Evolutionary conservation across 441 rosid genomes (phyloP).

Genomic region (Eutrema salsugineum): DNA sequence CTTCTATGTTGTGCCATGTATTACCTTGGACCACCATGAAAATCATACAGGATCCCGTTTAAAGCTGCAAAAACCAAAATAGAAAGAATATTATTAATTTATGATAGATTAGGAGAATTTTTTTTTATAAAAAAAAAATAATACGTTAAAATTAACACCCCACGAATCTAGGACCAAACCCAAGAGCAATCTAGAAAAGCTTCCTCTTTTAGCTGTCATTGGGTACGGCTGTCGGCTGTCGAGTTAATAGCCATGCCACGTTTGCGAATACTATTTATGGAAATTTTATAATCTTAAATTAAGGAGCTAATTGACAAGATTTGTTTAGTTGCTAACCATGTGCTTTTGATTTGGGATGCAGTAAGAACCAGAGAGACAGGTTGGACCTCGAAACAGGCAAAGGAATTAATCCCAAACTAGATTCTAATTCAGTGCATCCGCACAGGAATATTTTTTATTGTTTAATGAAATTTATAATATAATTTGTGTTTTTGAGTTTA

Average conservation of each 20-base stretch:
- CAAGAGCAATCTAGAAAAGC: constrained; percentile 35
- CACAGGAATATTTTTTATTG: too few species aligned
- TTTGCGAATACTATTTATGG: not conserved
- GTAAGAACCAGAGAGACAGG: constrained; percentile 30
- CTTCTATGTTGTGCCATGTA: constrained; percentile 34
- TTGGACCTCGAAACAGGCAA: constrained; percentile 33
- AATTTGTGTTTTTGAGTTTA: too few species aligned
- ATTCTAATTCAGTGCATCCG: too few species aligned
- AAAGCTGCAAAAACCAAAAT: constrained; percentile 19
- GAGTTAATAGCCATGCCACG: constrained; percentile 9
- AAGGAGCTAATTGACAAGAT: constrained; percentile 32
- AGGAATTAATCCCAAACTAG: not conserved
- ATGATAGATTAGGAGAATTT: not conserved
- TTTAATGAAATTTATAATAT: too few species aligned
- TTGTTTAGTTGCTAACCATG: constrained; percentile 37
- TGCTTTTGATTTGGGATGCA: constrained; percentile 32
- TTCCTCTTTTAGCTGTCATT: constrained; percentile 23
- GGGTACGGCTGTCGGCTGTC: not conserved
- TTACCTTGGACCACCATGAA: constrained; percentile 30
- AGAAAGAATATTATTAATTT: constrained; percentile 7
- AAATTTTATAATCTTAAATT: not conserved
- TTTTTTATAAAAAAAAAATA: not conserved
- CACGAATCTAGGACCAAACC: constrained; percentile 42
- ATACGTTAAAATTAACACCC: constrained; percentile 25
- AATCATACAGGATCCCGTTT: constrained; percentile 24